Evolutionary conservation across 345 rosid species (phyloP), one percentile per base, ranked within the genome.

Genomic region (Anacardium occidentale): DNA sequence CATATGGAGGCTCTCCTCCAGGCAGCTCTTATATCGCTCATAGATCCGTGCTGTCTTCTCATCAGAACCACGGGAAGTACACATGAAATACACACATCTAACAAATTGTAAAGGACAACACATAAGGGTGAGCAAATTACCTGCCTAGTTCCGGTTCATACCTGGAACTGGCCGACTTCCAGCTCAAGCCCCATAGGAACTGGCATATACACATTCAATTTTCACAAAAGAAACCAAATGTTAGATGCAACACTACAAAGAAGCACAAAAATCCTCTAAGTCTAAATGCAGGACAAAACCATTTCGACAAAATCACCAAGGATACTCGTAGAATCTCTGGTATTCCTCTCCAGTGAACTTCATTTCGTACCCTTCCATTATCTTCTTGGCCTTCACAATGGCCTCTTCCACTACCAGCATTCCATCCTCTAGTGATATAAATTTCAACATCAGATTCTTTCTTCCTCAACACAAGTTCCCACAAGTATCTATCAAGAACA

Each of bases 51-150:
- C 63, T 9, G 48, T 32, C 22, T 55, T 64, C 17, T 74, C 75
- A 3, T 42, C 17, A 24, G 77, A 58, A 61, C 53, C 50, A 17
- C 66, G 62, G 55, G 55, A 69, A 74, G 66, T 70, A 56, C 75
- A 62, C 74, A 75, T 62, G 72, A 61, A 69, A 78, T 64, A 78
- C 18, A 75, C 81, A 74, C 75, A 70, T 51, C 81, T 78, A 70
- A 14, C 9, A 24, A 53, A 26, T 24, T 34, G 67, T 74, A 37
- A 78, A 74, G 75, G 78, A 61, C 40, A 56, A 1, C 60, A 26
- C 12, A 45, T 37, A 37, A 29, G 32, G 32, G 32, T 29, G 32
- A 29, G 32, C 32, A 29, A 29, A 29, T 29, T 29, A 29, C 3
- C 32, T 3, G 32, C 3, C 32, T 29, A 29, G 32, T 29, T 29